A percentile compares a stretch with the other conserved stretches of the same genome.
Evolutionary conservation across 176 grass and related monocot species (phyloP).

Genomic region (Oryza officinalis): DNA sequence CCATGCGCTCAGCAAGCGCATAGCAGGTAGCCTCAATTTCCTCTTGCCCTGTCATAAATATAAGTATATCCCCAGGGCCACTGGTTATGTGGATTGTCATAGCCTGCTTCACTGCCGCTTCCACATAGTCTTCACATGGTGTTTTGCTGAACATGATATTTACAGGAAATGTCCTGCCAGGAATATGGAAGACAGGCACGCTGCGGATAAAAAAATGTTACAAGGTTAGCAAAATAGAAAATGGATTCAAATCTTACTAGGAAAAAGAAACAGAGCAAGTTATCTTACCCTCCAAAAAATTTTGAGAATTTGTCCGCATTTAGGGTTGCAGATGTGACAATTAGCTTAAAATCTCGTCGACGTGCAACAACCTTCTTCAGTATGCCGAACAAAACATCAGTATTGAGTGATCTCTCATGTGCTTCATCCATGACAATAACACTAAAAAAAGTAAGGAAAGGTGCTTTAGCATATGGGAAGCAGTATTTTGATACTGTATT

Average conservation of each 20-base stretch:
- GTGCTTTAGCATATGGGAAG: slow-evolving; percentile 26
- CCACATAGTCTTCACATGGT: slow-evolving; percentile 97
- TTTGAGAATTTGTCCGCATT: slow-evolving; percentile 98
- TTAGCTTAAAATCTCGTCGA: slow-evolving; percentile 73
- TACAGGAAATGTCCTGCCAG: slow-evolving; percentile 92
- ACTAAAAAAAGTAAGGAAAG: slow-evolving; percentile 43
- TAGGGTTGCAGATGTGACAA: slow-evolving; percentile 90
- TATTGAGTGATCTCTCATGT: slow-evolving; percentile 88
- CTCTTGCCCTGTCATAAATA: slow-evolving; percentile 99
- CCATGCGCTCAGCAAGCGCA: slow-evolving; percentile 92
- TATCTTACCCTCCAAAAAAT: slow-evolving; percentile 91
- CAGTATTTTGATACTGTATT: slow-evolving; percentile 8
- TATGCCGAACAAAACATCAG: slow-evolving; percentile 91
- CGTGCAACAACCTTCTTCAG: slow-evolving; percentile 84
- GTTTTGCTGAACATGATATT: slow-evolving; percentile 96
- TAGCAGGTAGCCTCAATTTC: slow-evolving; percentile 97
- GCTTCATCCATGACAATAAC: slow-evolving; percentile 98
- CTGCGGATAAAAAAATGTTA: slow-evolving; percentile 45
- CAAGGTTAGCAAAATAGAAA: slow-evolving; percentile 2
- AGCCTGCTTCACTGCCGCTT: slow-evolving; percentile 91
- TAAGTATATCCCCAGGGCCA: slow-evolving; percentile 86
- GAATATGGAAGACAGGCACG: slow-evolving; percentile 83
- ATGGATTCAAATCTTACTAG: background rate
- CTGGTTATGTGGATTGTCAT: slow-evolving; percentile 96
- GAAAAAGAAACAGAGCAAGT: background rate